These are phyloP conservation scores for Leccinum sublutescens DNA, from an alignment of 768 basidiomycete species.

Conservation along the genomic window DNA sequence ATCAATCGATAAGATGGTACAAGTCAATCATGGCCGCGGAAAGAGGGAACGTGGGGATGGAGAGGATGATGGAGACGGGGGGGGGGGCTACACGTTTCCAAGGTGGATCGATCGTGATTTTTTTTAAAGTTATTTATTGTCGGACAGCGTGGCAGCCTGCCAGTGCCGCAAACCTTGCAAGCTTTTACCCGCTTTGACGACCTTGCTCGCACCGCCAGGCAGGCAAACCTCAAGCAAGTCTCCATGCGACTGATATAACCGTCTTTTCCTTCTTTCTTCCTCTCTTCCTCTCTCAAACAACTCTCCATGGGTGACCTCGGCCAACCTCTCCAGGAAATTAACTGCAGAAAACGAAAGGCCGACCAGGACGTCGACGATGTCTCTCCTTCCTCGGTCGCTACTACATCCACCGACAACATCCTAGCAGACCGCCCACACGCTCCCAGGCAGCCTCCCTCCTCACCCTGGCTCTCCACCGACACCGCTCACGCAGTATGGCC, in stretches of 20 bases:
- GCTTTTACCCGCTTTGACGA: constrained; percentile 23
- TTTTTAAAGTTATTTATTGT: constrained; percentile 7
- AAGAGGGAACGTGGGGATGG: constrained; percentile 15
- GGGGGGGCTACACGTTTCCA: constrained; percentile 14
- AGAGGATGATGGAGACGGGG: not conserved
- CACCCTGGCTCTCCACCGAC: constrained; percentile 33
- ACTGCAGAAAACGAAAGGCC: constrained; percentile 70
- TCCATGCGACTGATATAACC: not conserved
- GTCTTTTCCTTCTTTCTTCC: constrained; percentile 3
- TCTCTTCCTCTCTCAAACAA: constrained; percentile 13
- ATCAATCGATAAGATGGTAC: constrained; percentile 24
- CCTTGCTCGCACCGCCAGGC: constrained; percentile 26
- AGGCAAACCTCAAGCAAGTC: not conserved
- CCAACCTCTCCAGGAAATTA: constrained; percentile 46
- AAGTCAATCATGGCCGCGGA: constrained; percentile 16
- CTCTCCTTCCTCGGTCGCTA: constrained; percentile 32
- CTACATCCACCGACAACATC: constrained; percentile 32
- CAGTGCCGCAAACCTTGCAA: constrained; percentile 14
- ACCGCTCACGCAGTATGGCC: constrained; percentile 37
- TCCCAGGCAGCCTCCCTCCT: constrained; percentile 40
- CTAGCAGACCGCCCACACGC: constrained; percentile 37
- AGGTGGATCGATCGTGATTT: constrained; percentile 17
- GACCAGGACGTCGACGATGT: constrained; percentile 44
- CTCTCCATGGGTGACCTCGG: constrained; percentile 63
- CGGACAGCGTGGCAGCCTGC: constrained; percentile 36